Percentiles rank a stretch among this genome's conserved stretches.
Evolutionary conservation across 2,329 filamentous ascomycete genomes (phyloP).

Genomic region (Hypoxylon sp.): DNA sequence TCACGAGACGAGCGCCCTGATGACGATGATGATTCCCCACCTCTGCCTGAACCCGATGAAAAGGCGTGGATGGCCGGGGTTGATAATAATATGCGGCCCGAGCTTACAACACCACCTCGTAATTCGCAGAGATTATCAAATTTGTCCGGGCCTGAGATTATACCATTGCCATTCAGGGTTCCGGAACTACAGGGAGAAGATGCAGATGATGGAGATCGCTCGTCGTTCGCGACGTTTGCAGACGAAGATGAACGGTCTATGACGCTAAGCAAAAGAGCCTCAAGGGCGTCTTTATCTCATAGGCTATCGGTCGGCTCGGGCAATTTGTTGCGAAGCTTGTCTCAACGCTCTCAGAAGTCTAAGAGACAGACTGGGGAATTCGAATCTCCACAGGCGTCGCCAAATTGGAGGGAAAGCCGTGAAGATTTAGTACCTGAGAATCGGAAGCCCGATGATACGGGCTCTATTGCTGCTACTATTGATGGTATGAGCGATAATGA

Average conservation of each 20-base stretch:
- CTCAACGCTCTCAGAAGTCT: conserved; percentile 55
- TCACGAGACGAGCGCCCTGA: conserved; percentile 64
- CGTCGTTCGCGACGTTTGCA: conserved; percentile 79
- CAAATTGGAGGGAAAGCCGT: conserved; percentile 56
- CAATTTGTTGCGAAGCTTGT: conserved; percentile 62
- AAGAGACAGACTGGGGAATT: conserved; percentile 47
- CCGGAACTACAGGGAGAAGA: conserved; percentile 58
- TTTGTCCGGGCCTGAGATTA: conserved; percentile 66
- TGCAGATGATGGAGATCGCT: conserved; percentile 68
- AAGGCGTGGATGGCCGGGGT: conserved; percentile 54
- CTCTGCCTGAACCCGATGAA: conserved; percentile 52
- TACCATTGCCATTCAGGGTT: conserved; percentile 77
- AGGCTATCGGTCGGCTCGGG: conserved; percentile 66
- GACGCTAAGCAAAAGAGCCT: conserved; percentile 54
- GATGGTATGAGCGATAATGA: conserved; percentile 66
- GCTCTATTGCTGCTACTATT: conserved; percentile 71
- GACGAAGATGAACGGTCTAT: conserved; percentile 65
- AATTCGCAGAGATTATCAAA: conserved; percentile 55
- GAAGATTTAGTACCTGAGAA: conserved; percentile 63
- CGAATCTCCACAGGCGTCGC: conserved; percentile 38
- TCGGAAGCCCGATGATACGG: conserved; percentile 58
- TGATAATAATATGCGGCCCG: conserved; percentile 54
- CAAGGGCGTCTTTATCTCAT: conserved; percentile 59
- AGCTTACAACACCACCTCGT: conserved; percentile 48
- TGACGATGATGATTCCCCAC: conserved; percentile 35